These are phyloP conservation scores for Musa itinerans DNA, from an alignment of 176 grass and related monocot species.

Conservation along the genomic window DNA sequence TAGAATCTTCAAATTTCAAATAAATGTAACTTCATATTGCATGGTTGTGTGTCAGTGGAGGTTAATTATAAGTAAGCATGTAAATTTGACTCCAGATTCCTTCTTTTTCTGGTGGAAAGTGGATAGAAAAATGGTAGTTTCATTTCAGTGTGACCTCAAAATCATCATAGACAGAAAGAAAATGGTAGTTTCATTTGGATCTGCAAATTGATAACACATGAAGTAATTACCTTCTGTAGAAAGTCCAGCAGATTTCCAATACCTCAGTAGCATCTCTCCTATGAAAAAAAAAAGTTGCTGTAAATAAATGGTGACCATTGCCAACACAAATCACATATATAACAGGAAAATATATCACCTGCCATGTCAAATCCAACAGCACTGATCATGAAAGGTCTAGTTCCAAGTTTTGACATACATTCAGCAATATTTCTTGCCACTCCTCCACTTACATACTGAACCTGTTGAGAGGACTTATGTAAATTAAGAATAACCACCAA, in stretches of 20 bases:
- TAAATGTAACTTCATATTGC: not conserved
- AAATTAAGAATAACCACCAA: not conserved
- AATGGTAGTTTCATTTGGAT: not conserved
- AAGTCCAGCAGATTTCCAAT: constrained; percentile 65
- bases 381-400: constrained; percentile 74
- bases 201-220: not conserved
- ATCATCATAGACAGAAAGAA: not conserved
- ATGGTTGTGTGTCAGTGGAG: not conserved
- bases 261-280: constrained; percentile 64
- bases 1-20: too few species aligned
- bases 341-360: constrained; percentile 32
- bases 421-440: constrained; percentile 95
- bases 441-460: constrained; percentile 66
- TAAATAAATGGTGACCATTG: not conserved
- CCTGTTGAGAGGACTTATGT: constrained; percentile 22
- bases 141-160: not conserved
- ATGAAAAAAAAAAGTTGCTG: constrained; percentile 18
- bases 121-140: not conserved
- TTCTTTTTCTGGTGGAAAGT: not conserved
- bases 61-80: not conserved
- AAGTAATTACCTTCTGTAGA: constrained; percentile 51
- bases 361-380: constrained; percentile 77
- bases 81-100: not conserved
- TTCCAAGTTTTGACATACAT: constrained; percentile 90
- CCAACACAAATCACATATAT: not conserved